These are phyloP conservation scores for Pichia sp. DNA, from an alignment of 1,139 yeast genomes.

Conservation along the genomic window DNA sequence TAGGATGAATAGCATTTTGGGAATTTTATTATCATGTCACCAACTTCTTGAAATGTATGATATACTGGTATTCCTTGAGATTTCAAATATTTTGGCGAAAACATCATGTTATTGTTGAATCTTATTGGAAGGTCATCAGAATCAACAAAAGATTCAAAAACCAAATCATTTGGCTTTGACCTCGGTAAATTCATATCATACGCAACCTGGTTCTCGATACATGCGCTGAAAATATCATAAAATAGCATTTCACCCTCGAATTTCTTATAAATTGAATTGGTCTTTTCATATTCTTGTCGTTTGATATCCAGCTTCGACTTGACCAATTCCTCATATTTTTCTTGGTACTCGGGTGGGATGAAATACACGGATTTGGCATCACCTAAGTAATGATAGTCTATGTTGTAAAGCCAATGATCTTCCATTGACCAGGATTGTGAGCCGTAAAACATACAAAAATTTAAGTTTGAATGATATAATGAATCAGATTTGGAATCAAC, in stretches of 20 bases:
- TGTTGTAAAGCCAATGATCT: slow-evolving; percentile 63
- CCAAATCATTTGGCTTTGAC: slow-evolving; percentile 11
- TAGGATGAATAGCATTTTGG: slow-evolving; percentile 46
- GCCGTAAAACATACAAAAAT: slow-evolving; percentile 63
- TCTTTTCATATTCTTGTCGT: slow-evolving; percentile 12
- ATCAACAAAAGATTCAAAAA: slow-evolving; percentile 12
- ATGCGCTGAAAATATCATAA: slow-evolving; percentile 13
- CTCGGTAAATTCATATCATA: slow-evolving; percentile 11
- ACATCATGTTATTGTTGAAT: slow-evolving; percentile 33
- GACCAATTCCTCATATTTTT: slow-evolving; percentile 48
- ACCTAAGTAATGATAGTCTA: slow-evolving; percentile 65
- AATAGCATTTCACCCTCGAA: slow-evolving; percentile 10
- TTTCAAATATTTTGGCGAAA: slow-evolving; percentile 43
- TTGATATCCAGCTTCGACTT: slow-evolving; percentile 18
- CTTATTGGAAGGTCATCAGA: slow-evolving; percentile 5
- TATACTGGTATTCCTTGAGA: slow-evolving; percentile 39
- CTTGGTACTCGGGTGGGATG: slow-evolving; percentile 61
- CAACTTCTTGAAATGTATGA: slow-evolving; percentile 46
- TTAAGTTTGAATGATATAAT: slow-evolving; percentile 37
- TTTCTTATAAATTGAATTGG: slow-evolving; percentile 1
- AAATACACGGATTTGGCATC: slow-evolving; percentile 73
- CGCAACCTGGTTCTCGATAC: slow-evolving; percentile 18
- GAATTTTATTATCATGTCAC: slow-evolving; percentile 49
- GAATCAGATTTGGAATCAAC: slow-evolving; percentile 21
- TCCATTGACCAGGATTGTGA: slow-evolving; percentile 68